Conservation (phyloP, 257 asterid genomes). For the Ehretia macrophylla region DNA sequence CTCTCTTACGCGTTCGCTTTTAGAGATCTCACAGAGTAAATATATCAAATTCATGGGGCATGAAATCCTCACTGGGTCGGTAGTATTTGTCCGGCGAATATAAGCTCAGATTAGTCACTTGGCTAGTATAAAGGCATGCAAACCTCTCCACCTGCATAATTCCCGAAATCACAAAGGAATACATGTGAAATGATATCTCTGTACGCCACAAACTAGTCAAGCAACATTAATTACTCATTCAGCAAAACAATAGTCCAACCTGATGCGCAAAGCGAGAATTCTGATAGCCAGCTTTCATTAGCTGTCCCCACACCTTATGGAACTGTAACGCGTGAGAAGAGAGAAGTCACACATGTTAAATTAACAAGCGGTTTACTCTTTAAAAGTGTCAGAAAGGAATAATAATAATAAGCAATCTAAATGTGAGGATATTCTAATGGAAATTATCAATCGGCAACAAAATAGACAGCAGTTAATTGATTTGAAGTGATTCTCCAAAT, state of each 20-base stretch:
- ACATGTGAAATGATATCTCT: no score
- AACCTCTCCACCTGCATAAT: conserved; percentile 81
- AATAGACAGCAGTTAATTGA: no score
- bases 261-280: conserved; percentile 98
- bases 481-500: neutral
- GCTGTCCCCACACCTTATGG: conserved; percentile 96
- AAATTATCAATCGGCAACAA: no score
- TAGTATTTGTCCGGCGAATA: conserved; percentile 93
- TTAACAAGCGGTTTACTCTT: neutral
- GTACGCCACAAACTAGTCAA: neutral
- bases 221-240: neutral
- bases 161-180: conserved; percentile 5
- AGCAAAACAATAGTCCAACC: conserved; percentile 30
- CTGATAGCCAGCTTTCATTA: conserved; percentile 97
- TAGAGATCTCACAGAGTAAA: conserved; percentile 32
- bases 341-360: neutral
- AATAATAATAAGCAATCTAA: no score
- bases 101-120: conserved; percentile 76
- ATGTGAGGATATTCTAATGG: no score
- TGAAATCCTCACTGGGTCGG: conserved; percentile 87
- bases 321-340: conserved; percentile 48
- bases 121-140: conserved; percentile 92
- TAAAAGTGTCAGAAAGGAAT: no score
- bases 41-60: conserved; percentile 90
- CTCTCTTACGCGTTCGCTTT: neutral